These are phyloP conservation scores for Geosmithia flava DNA, from an alignment of 2,329 filamentous ascomycete genomes.

Conservation along the genomic window DNA sequence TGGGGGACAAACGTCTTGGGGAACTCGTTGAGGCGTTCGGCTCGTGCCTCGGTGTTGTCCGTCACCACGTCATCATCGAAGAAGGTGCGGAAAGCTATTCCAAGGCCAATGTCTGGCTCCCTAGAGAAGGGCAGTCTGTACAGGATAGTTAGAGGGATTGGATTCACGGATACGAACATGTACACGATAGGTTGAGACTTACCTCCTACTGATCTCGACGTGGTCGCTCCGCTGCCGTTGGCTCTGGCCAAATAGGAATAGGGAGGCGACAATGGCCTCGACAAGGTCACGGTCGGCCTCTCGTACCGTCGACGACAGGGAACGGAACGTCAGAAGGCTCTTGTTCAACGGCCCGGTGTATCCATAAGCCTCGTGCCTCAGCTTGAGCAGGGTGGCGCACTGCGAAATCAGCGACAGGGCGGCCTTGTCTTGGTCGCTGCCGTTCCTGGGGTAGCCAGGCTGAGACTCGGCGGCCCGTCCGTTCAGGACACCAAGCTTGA, in stretches of 20 bases:
- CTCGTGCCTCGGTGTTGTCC: slow-evolving; percentile 36
- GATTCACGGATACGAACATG: not conserved
- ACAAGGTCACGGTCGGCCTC: slow-evolving; percentile 69
- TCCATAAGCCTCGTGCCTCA: slow-evolving; percentile 74
- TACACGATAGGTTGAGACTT: slow-evolving; percentile 14
- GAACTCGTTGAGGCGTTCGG: slow-evolving; percentile 34
- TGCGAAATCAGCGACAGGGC: slow-evolving; percentile 76
- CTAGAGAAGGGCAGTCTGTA: slow-evolving; percentile 51
- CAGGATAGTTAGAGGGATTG: slow-evolving; percentile 3
- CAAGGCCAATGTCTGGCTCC: slow-evolving; percentile 63
- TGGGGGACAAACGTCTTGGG: slow-evolving; percentile 43
- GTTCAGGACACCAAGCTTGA: slow-evolving; percentile 68
- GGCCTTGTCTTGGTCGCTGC: slow-evolving; percentile 59
- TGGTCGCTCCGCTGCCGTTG: slow-evolving; percentile 57
- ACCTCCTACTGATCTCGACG: slow-evolving; percentile 61
- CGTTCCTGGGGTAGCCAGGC: slow-evolving; percentile 42
- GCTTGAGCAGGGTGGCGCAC: slow-evolving; percentile 68
- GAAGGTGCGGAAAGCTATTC: slow-evolving; percentile 70
- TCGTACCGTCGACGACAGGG: slow-evolving; percentile 68
- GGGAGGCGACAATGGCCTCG: slow-evolving; percentile 67
- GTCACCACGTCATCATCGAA: slow-evolving; percentile 56
- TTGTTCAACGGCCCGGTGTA: slow-evolving; percentile 92
- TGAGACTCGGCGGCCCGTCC: slow-evolving; percentile 47
- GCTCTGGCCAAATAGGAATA: slow-evolving; percentile 72
- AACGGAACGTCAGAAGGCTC: slow-evolving; percentile 77